Percentiles rank a stretch among this genome's conserved stretches.
phyloP scores from a whole-genome alignment of 1,284 basidiomycete species.

The Cutaneotrichosporon arboriforme region DNA sequence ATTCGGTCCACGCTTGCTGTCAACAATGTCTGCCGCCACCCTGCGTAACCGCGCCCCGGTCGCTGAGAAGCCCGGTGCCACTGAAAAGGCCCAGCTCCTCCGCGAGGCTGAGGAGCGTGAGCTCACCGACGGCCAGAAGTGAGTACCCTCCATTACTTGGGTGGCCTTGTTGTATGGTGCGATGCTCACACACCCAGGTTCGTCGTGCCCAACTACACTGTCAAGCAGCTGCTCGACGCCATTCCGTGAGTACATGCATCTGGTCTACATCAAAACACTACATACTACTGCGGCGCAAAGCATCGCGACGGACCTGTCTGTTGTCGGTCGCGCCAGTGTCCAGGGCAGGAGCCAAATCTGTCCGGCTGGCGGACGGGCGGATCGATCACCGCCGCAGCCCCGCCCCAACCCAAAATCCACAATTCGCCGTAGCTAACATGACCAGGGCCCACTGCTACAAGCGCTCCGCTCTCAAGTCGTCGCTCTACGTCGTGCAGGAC shows the following conservation, averaged over 20 bases:
- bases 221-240: slow-evolving; percentile 61
- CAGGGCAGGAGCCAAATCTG: not conserved
- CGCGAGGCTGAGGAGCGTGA: slow-evolving; percentile 44
- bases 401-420: not conserved
- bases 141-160: slow-evolving; percentile 19
- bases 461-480: slow-evolving; percentile 79
- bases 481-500: slow-evolving; percentile 77
- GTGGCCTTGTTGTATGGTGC: not conserved
- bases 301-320: too few relatives aligned
- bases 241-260: slow-evolving; percentile 69
- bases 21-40: slow-evolving; percentile 35
- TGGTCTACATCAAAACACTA: not conserved
- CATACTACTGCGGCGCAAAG: not conserved
- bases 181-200: slow-evolving; percentile 27
- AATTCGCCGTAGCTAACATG: not conserved
- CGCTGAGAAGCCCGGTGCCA: slow-evolving; percentile 28
- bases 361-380: not conserved
- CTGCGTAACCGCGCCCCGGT: slow-evolving; percentile 40
- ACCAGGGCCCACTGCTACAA: slow-evolving; percentile 84
- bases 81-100: slow-evolving; percentile 41
- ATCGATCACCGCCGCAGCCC: not conserved
- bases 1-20: not conserved
- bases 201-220: slow-evolving; percentile 47
- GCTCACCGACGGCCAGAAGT: slow-evolving; percentile 42
- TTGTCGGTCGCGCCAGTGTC: too few relatives aligned